These are phyloP conservation scores for Microbotryum silenes-acaulis DNA, from an alignment of 1,284 basidiomycete genomes.

Conservation along the genomic window DNA sequence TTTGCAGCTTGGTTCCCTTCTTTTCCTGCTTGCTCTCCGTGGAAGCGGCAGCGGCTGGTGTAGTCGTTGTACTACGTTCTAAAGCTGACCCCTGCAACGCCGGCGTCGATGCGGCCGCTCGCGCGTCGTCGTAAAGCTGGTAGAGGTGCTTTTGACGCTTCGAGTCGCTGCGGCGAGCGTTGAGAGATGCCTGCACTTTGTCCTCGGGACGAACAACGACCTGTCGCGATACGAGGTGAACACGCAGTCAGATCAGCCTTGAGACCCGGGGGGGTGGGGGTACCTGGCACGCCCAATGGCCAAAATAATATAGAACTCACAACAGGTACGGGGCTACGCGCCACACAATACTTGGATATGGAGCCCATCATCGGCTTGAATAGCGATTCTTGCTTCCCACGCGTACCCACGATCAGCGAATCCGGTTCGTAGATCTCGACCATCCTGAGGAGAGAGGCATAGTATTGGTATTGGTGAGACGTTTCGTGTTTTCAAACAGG, in stretches of 20 bases:
- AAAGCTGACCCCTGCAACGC: neutral
- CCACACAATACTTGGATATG: constrained; percentile 37
- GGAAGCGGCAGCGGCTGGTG: constrained; percentile 8
- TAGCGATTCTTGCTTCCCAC: constrained; percentile 53
- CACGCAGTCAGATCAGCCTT: constrained; percentile 67
- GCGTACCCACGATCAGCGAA: constrained; percentile 84
- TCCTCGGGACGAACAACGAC: constrained; percentile 60
- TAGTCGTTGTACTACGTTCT: constrained; percentile 10
- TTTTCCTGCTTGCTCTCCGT: neutral
- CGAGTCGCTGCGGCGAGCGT: constrained; percentile 20
- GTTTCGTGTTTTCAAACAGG: neutral
- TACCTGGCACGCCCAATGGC: neutral
- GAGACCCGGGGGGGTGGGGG: neutral
- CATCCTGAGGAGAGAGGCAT: constrained; percentile 50
- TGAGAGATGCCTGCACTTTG: constrained; percentile 32
- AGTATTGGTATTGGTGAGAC: neutral
- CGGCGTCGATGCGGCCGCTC: neutral
- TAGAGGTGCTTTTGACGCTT: constrained; percentile 23
- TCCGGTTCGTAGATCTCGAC: constrained; percentile 94
- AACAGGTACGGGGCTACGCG: too few species aligned
- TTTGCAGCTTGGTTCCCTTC: constrained; percentile 19
- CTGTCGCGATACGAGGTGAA: constrained; percentile 70
- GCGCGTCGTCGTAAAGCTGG: constrained; percentile 17
- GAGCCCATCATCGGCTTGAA: constrained; percentile 43
- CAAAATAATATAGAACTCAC: neutral